Percentiles rank a stretch among this genome's conserved stretches.
phyloP scores from a whole-genome alignment of 441 rosid genomes.

The Croton setiger region DNA sequence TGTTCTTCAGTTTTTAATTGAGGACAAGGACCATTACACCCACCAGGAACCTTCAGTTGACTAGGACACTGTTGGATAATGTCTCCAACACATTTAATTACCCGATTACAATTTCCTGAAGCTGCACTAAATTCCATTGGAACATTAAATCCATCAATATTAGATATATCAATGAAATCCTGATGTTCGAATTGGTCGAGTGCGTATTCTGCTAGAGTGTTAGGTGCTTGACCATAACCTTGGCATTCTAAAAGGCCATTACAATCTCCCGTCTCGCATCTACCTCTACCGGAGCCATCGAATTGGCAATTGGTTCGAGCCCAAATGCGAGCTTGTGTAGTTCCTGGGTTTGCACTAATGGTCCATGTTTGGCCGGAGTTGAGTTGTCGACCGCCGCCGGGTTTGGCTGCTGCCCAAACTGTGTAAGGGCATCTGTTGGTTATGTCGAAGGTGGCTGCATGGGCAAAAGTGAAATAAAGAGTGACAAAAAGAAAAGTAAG shows the following conservation, averaged over 20 bases:
- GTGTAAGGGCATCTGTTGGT: constrained; percentile 43
- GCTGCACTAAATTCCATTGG: constrained; percentile 47
- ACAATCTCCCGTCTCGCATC: constrained; percentile 52
- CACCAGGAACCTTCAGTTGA: constrained; percentile 33
- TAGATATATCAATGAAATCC: constrained; percentile 52
- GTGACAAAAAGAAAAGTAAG: neutral
- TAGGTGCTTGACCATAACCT: constrained; percentile 46
- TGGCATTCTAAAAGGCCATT: constrained; percentile 39
- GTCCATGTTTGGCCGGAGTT: constrained; percentile 39
- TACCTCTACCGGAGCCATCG: constrained; percentile 39
- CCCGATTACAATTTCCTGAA: constrained; percentile 18
- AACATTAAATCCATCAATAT: constrained; percentile 56
- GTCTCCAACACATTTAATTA: constrained; percentile 34
- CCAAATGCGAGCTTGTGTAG: constrained; percentile 43
- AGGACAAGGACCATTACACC: constrained; percentile 51
- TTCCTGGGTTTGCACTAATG: constrained; percentile 30
- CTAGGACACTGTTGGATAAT: constrained; percentile 42
- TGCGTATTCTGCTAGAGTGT: constrained; percentile 56
- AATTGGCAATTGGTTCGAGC: constrained; percentile 54
- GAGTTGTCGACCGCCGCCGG: constrained; percentile 55
- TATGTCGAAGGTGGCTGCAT: constrained; percentile 42
- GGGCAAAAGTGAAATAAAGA: constrained; percentile 6
- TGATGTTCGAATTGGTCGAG: constrained; percentile 27
- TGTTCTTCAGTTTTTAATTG: constrained; percentile 38
- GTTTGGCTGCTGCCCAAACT: constrained; percentile 51